phyloP scores from a whole-genome alignment of 2,329 filamentous ascomycete species.

The Botrytis medusae region DNA sequence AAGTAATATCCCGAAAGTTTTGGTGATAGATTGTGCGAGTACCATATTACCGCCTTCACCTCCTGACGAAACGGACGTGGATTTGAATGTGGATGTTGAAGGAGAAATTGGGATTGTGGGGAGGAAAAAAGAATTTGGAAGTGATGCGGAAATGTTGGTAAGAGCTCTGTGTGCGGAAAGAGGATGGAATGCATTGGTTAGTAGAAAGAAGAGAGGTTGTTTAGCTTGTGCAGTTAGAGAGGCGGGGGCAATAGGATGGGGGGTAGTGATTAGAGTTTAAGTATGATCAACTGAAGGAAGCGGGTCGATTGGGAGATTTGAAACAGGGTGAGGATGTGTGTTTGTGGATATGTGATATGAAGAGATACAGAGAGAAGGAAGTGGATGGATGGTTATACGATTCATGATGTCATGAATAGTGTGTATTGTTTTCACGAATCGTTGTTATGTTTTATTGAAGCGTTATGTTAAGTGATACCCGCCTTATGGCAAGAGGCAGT shows the following conservation, averaged over 20 bases:
- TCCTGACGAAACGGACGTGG: background rate
- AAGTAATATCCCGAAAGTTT: conserved; percentile 45
- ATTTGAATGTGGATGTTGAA: background rate
- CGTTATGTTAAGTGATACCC: conserved; percentile 21
- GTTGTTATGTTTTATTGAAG: background rate
- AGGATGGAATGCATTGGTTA: conserved; percentile 73
- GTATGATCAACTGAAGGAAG: background rate
- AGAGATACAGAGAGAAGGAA: background rate
- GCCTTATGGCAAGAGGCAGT: conserved; percentile 11
- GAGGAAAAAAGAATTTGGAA: conserved; percentile 43
- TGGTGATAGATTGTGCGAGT: conserved; percentile 62
- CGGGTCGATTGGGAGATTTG: background rate
- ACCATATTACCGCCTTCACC: conserved; percentile 32
- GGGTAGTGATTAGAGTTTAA: conserved; percentile 31
- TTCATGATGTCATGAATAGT: background rate
- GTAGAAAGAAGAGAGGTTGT: conserved; percentile 65
- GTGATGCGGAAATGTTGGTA: conserved; percentile 68
- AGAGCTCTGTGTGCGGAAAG: conserved; percentile 71
- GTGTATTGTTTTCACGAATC: background rate
- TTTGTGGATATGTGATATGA: background rate
- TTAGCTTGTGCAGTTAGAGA: conserved; percentile 73
- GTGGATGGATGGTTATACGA: background rate
- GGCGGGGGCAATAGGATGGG: conserved; percentile 67
- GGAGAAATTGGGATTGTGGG: background rate
- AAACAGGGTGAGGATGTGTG: background rate